Evolutionary conservation across 352 stramenopile genomes (phyloP).

Genomic region (Phytopythium vexans): DNA sequence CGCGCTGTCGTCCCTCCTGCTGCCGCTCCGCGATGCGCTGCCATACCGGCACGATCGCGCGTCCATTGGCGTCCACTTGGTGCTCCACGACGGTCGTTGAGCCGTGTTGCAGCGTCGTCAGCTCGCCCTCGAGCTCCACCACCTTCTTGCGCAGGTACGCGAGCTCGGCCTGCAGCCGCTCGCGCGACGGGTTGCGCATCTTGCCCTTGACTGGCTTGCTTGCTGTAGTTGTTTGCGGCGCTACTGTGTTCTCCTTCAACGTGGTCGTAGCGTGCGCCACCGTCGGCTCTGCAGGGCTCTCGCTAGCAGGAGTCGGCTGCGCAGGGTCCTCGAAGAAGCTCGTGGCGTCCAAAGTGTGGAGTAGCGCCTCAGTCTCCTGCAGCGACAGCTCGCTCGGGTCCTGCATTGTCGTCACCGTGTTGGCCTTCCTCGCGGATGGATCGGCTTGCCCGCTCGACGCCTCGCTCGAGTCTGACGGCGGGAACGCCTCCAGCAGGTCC

Average conservation of each 20-base stretch:
- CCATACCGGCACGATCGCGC: constrained; percentile 33
- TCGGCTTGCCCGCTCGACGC: too few species aligned
- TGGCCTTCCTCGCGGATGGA: too few species aligned
- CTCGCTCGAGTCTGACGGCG: too few species aligned
- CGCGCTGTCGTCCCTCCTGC: constrained; percentile 17
- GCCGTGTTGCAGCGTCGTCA: constrained; percentile 21
- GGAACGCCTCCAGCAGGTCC: too few species aligned
- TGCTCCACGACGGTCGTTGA: background rate
- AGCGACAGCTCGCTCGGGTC: constrained; percentile 11
- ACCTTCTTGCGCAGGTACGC: constrained; percentile 36
- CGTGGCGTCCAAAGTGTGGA: constrained; percentile 22
- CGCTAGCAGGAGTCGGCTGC: background rate
- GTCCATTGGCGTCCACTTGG: constrained; percentile 10
- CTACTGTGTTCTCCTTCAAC: too few species aligned
- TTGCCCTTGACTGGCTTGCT: constrained; percentile 13
- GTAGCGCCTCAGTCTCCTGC: constrained; percentile 28
- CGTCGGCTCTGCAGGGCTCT: too few species aligned
- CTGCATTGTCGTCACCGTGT: too few species aligned
- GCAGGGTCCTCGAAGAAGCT: constrained; percentile 6
- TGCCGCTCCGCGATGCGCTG: constrained; percentile 47
- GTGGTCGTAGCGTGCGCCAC: too few species aligned
- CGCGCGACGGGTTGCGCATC: constrained; percentile 39
- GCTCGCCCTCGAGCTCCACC: constrained; percentile 36
- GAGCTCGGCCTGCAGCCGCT: constrained; percentile 48
- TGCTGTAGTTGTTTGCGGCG: too few species aligned